These are phyloP conservation scores for Podospora pseudoanserina DNA, from an alignment of 495 filamentous ascomycete genomes.

Conservation along the genomic window DNA sequence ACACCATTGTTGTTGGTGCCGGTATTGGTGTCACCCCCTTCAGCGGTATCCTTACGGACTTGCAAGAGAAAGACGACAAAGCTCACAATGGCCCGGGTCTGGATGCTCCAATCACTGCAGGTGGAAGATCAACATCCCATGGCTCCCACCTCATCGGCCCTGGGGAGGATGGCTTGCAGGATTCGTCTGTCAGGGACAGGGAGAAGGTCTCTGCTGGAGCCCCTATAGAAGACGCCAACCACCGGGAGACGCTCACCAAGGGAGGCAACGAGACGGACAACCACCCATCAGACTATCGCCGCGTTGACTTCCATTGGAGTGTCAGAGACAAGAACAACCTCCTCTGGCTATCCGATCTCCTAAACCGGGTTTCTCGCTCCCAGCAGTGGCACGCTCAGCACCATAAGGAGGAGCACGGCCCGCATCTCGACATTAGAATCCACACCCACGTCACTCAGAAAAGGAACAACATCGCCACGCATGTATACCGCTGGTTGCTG, in stretches of 20 bases:
- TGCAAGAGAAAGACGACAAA: conserved; percentile 28
- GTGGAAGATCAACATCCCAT: neutral
- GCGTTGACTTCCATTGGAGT: conserved; percentile 44
- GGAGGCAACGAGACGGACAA: neutral
- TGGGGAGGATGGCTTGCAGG: neutral
- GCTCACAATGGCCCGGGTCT: neutral
- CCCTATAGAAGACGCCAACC: neutral
- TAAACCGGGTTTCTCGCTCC: conserved; percentile 31
- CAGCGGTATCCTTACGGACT: conserved; percentile 37
- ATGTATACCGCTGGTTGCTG: conserved; percentile 38
- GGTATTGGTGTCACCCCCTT: conserved; percentile 43
- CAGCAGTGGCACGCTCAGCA: conserved; percentile 15
- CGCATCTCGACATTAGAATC: conserved; percentile 37
- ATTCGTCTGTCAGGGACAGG: neutral
- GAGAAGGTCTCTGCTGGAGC: neutral
- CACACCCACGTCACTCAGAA: conserved; percentile 40
- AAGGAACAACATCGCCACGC: conserved; percentile 34
- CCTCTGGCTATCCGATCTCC: conserved; percentile 40
- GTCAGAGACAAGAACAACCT: conserved; percentile 38
- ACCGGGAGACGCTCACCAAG: neutral
- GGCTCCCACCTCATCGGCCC: neutral
- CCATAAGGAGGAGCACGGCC: neutral
- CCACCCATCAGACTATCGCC: conserved; percentile 22
- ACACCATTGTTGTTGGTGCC: conserved; percentile 35
- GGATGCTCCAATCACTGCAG: neutral